Evolutionary conservation across 2,329 filamentous ascomycete species (phyloP).

Genomic region (Claviceps sp.): DNA sequence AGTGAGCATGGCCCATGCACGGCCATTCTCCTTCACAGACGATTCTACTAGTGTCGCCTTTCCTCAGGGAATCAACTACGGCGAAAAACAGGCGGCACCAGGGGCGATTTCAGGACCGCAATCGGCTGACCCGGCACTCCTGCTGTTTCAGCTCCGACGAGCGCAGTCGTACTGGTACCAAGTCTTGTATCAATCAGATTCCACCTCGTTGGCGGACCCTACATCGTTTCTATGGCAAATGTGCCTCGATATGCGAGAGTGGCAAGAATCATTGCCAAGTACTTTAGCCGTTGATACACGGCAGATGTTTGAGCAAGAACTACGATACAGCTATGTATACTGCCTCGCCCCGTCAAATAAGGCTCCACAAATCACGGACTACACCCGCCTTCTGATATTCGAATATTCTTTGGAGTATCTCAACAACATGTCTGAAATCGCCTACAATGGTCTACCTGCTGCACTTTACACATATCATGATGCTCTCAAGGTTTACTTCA

Average conservation of each 20-base stretch:
- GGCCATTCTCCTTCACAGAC: constrained; percentile 88
- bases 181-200: constrained; percentile 67
- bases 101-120: constrained; percentile 31
- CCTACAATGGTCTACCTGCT: constrained; percentile 42
- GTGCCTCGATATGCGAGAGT: constrained; percentile 64
- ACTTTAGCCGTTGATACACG: constrained; percentile 51
- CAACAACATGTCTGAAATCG: constrained; percentile 55
- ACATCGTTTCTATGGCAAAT: constrained; percentile 62
- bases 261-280: constrained; percentile 64
- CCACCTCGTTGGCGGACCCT: constrained; percentile 52
- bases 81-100: constrained; percentile 27
- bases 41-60: constrained; percentile 73
- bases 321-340: constrained; percentile 84
- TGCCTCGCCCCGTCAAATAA: constrained; percentile 70
- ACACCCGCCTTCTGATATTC: constrained; percentile 70
- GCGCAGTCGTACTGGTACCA: constrained; percentile 86
- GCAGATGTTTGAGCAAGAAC: constrained; percentile 72
- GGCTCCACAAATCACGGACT: constrained; percentile 58
- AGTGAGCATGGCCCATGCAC: constrained; percentile 76
- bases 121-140: constrained; percentile 55
- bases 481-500: constrained; percentile 69
- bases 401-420: constrained; percentile 78
- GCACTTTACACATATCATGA: constrained; percentile 79
- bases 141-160: constrained; percentile 71
- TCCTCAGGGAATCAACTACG: constrained; percentile 39